Percentiles rank a stretch among this genome's conserved stretches.
Evolutionary conservation across 495 filamentous ascomycete genomes (phyloP).

Genomic region (Neurospora intermedia): DNA sequence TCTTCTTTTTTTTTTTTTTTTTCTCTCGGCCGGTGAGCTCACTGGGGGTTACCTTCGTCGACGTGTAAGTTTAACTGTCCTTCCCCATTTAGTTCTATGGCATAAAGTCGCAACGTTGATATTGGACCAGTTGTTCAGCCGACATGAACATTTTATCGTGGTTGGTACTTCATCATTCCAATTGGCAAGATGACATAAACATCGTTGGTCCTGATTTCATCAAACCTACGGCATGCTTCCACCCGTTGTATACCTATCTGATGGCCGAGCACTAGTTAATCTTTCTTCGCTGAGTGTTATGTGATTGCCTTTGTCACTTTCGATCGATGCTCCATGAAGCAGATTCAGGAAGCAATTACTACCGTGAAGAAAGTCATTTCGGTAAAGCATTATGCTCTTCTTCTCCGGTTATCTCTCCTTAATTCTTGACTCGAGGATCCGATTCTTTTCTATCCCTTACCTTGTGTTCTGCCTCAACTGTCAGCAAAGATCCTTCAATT

Average conservation of each 20-base stretch:
- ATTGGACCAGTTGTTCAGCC: background rate
- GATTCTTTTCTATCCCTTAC: background rate
- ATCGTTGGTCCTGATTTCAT: background rate
- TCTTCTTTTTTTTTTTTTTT: no score
- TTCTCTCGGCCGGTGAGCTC: background rate
- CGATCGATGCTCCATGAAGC: background rate
- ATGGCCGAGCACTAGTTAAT: no score
- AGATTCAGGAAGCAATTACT: background rate
- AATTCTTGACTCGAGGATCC: background rate
- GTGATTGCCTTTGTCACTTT: background rate
- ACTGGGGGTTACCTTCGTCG: background rate
- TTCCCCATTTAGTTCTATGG: background rate
- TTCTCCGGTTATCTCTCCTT: background rate
- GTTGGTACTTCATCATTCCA: background rate
- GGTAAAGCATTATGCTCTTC: background rate
- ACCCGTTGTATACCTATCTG: background rate
- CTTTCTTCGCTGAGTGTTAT: background rate
- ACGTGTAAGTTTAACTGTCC: background rate
- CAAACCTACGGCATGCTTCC: background rate
- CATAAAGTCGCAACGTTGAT: background rate
- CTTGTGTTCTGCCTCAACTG: background rate
- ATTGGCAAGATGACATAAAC: background rate
- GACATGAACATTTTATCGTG: background rate
- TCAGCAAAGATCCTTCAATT: background rate
- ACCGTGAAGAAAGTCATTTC: background rate